Percentiles rank a stretch among this genome's conserved stretches.
phyloP scores from a whole-genome alignment of 257 asterid genomes.

The Solanum lycopersicoides region DNA sequence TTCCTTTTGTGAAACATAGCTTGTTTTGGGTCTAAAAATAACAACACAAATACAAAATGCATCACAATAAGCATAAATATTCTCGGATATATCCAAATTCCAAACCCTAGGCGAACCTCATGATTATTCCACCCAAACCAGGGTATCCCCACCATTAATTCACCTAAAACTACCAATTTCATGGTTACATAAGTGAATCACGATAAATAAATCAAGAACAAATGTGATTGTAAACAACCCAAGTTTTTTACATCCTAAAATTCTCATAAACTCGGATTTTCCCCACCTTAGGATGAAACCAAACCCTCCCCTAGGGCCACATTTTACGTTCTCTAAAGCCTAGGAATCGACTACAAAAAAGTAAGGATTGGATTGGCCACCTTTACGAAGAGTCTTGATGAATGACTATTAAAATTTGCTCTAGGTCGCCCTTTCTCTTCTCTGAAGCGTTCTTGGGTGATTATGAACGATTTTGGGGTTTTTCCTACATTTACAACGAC shows the following conservation, averaged over 20 bases:
- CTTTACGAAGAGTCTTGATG: no score
- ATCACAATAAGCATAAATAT: background rate
- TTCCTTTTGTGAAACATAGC: background rate
- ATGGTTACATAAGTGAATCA: background rate
- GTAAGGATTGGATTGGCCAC: no score
- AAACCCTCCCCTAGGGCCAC: background rate
- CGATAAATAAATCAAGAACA: background rate
- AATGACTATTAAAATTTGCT: no score
- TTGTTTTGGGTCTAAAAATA: background rate
- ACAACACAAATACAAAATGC: background rate
- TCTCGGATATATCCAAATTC: background rate
- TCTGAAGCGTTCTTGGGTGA: background rate
- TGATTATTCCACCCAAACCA: background rate
- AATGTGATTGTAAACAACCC: background rate
- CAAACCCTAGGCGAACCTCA: background rate
- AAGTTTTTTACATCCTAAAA: background rate
- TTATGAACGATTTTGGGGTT: background rate
- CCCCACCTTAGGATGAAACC: background rate
- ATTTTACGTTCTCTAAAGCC: no score
- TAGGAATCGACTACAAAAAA: no score
- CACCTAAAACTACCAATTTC: background rate
- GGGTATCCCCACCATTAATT: background rate
- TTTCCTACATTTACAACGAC: background rate
- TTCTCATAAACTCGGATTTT: background rate
- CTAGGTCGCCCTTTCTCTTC: no score